Base-by-base conservation (phyloP, 495 filamentous ascomycete genomes). In the Mycothermus thermophilus region DNA sequence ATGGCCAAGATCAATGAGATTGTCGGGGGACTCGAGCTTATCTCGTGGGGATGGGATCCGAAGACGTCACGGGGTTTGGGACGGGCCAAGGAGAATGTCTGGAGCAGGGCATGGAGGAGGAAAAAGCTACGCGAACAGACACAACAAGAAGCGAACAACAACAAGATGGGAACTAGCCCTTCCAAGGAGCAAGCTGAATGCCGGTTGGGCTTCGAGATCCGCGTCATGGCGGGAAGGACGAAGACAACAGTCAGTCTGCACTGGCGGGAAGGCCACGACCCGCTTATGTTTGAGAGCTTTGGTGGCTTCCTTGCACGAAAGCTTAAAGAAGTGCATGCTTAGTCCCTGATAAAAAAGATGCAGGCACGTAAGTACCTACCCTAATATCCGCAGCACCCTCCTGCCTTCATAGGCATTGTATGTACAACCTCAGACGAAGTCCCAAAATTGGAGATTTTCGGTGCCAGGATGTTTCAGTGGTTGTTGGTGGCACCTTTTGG, bases 241-340 rank as follows among this genome's bases (percentile, higher is more conserved):
- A 36, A 47, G 20, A 47, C 48, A 40, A 37, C 18, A 38, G 59
- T 80, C 5, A 37, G 59, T 6, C 50, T 90, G 2, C 63, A 77
- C 21, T 95, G 88, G 88, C 52, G 80, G 7, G 75, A 77, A 42
- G 88, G 88, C 5, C 60, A 57, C 6, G 83, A 96, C 35, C 58
- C 66, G 4, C 71, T 77, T 5, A 42, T 94, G 3, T 95, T 92
- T 55, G 84, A 93, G 58, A 93, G 86, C 48, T 80, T 96, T 40
- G 80, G 76, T 37, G 87, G 83, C 0, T 81, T 86, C 69, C 32
- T 93, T 6, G 41, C 43, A 11, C 41, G 45, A 0, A 51, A 45
- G 20, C 28, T 58, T 8, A 44, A 48, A 25, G 39, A 39, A n/a
- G n/a, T n/a, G n/a, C n/a, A n/a, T n/a, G n/a, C n/a, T n/a, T n/a